These are phyloP conservation scores for Protomyces macrosporus DNA, from an alignment of 1,139 yeast genomes.

Conservation along the genomic window DNA sequence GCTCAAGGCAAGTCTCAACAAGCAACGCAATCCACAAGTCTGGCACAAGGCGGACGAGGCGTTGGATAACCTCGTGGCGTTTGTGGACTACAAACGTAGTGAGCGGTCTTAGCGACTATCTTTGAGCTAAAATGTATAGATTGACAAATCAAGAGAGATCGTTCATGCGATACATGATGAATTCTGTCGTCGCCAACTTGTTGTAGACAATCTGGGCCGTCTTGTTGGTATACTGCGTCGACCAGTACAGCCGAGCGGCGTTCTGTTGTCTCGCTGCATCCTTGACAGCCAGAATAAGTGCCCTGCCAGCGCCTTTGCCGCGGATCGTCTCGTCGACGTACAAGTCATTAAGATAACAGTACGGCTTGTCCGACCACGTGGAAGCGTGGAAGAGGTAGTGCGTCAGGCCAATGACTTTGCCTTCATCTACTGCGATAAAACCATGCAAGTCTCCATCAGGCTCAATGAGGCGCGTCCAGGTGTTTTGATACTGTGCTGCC, in stretches of 20 bases:
- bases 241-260: constrained; percentile 11
- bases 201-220: constrained; percentile 7
- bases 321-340: constrained; percentile 31
- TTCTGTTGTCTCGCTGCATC: not conserved
- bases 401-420: constrained; percentile 29
- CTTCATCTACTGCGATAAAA: not conserved
- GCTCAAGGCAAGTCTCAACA: constrained; percentile 61
- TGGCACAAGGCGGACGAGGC: constrained; percentile 67
- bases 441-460: constrained; percentile 7
- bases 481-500: constrained; percentile 1
- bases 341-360: constrained; percentile 32
- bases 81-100: constrained; percentile 63
- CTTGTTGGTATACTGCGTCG: constrained; percentile 11
- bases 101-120: constrained; percentile 37
- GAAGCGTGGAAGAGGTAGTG: constrained; percentile 32
- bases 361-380: constrained; percentile 32
- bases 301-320: constrained; percentile 30
- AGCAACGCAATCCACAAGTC: constrained; percentile 53
- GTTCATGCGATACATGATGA: constrained; percentile 10
- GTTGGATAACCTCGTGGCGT: constrained; percentile 60
- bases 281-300: constrained; percentile 26
- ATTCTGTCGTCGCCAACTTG: constrained; percentile 14
- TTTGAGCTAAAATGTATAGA: not conserved
- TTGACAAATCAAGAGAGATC: not conserved
- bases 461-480: constrained; percentile 1